Evolutionary conservation across 1,139 yeast species (phyloP).

Genomic region (Sugiyamaella pinicola): DNA sequence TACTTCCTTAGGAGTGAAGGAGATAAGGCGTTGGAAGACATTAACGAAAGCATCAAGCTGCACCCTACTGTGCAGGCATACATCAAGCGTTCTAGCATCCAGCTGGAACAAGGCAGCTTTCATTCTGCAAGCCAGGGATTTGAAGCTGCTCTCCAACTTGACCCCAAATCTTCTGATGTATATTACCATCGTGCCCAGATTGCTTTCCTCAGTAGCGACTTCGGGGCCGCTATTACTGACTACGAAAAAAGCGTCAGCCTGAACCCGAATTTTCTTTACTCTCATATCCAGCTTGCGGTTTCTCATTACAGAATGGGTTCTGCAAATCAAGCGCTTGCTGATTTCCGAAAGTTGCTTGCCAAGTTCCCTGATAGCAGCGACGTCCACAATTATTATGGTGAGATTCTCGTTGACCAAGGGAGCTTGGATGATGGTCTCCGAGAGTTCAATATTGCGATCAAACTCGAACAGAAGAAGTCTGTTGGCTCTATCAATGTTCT

Average conservation of each 20-base stretch:
- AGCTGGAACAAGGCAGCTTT: constrained; percentile 70
- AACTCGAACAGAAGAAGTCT: constrained; percentile 63
- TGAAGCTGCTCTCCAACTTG: constrained; percentile 67
- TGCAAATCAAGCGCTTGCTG: constrained; percentile 58
- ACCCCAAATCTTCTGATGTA: constrained; percentile 75
- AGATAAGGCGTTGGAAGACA: constrained; percentile 57
- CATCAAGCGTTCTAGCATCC: constrained; percentile 79
- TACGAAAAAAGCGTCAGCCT: constrained; percentile 75
- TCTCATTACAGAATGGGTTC: constrained; percentile 82
- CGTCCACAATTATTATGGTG: constrained; percentile 95
- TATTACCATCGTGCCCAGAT: constrained; percentile 96
- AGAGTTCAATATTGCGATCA: constrained; percentile 85
- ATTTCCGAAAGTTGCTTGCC: constrained; percentile 72
- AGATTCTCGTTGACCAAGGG: constrained; percentile 81
- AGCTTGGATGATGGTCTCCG: constrained; percentile 71
- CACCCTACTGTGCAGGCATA: constrained; percentile 81
- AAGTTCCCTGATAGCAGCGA: constrained; percentile 87
- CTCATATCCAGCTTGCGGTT: constrained; percentile 92
- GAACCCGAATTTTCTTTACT: constrained; percentile 76
- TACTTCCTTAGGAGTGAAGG: constrained; percentile 80
- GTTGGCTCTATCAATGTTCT: constrained; percentile 75
- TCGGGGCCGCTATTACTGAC: constrained; percentile 69
- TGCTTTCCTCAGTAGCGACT: constrained; percentile 76
- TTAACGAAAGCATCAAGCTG: constrained; percentile 65
- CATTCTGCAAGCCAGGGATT: constrained; percentile 70